Conservation (phyloP, 805 yeast genomes). For the Kodamaea neixiangensis region DNA sequence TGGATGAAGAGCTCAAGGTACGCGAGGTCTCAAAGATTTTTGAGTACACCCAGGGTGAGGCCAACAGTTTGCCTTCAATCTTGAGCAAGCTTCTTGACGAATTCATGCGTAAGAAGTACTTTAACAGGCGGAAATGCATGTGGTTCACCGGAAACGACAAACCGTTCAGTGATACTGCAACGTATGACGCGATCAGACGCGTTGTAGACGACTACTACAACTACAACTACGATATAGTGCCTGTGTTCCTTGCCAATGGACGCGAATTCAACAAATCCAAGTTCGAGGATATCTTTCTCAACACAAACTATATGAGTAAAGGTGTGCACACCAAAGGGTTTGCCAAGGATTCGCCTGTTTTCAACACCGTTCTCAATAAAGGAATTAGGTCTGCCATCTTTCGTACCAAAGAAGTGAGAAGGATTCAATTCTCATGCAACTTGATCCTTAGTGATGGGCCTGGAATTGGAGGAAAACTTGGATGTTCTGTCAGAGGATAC, state of each 20-base stretch:
- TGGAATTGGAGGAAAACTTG: conserved; percentile 37
- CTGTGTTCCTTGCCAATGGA: conserved; percentile 52
- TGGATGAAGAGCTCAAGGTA: conserved; percentile 45
- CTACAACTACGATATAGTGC: conserved; percentile 54
- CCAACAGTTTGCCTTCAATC: conserved; percentile 33
- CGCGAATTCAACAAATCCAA: conserved; percentile 37
- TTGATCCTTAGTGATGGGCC: conserved; percentile 53
- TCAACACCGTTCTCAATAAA: conserved; percentile 20
- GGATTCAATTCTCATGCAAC: conserved; percentile 64
- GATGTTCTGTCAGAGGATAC: conserved; percentile 72
- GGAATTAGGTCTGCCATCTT: conserved; percentile 51
- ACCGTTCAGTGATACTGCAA: conserved; percentile 53
- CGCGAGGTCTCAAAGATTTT: conserved; percentile 15
- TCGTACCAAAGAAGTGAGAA: conserved; percentile 59
- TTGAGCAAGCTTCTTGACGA: conserved; percentile 58
- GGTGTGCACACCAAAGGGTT: conserved; percentile 13
- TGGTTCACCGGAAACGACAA: conserved; percentile 74
- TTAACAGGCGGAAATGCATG: conserved; percentile 56
- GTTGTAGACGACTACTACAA: conserved; percentile 62
- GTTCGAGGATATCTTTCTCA: conserved; percentile 59
- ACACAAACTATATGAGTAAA: conserved; percentile 43
- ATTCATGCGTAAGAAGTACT: conserved; percentile 50
- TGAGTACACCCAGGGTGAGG: conserved; percentile 18
- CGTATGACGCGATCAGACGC: conserved; percentile 52
- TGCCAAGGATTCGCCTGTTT: conserved; percentile 15